A percentile compares a stretch with the other conserved stretches of the same genome.
Conservation (phyloP, 257 asterid species). For the Marsdenia floribunda region DNA sequence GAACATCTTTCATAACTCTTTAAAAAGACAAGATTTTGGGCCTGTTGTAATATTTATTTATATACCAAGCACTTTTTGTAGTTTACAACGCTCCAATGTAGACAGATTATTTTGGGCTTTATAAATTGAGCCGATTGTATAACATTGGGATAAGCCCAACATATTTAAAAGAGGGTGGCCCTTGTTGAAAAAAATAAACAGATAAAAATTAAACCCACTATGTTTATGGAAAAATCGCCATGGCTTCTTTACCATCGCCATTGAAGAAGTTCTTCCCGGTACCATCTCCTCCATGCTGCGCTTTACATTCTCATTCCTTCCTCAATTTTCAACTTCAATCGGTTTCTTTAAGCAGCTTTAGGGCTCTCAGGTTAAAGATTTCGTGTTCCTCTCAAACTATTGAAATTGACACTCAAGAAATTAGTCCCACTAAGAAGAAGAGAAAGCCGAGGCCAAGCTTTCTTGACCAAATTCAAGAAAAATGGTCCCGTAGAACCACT, state of each 20-base stretch:
- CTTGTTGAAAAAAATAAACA: too few relatives aligned
- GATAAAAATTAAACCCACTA: neutral
- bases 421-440: constrained; percentile 38
- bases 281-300: constrained; percentile 27
- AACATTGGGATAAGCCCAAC: neutral
- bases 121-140: neutral
- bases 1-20: too few relatives aligned
- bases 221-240: constrained; percentile 1
- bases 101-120: neutral
- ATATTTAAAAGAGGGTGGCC: neutral
- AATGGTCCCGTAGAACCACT: constrained; percentile 69
- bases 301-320: constrained; percentile 25
- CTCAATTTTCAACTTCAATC: constrained; percentile 16
- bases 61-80: neutral
- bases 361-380: constrained; percentile 29
- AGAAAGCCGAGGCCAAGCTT: constrained; percentile 85
- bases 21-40: neutral
- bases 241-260: constrained; percentile 44
- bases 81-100: neutral
- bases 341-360: constrained; percentile 17
- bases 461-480: constrained; percentile 59
- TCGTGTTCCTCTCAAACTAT: constrained; percentile 42
- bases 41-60: too few relatives aligned
- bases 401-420: constrained; percentile 26
- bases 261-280: constrained; percentile 29